phyloP scores from a whole-genome alignment of 2,329 filamentous ascomycete species.

The Claviceps capensis region DNA sequence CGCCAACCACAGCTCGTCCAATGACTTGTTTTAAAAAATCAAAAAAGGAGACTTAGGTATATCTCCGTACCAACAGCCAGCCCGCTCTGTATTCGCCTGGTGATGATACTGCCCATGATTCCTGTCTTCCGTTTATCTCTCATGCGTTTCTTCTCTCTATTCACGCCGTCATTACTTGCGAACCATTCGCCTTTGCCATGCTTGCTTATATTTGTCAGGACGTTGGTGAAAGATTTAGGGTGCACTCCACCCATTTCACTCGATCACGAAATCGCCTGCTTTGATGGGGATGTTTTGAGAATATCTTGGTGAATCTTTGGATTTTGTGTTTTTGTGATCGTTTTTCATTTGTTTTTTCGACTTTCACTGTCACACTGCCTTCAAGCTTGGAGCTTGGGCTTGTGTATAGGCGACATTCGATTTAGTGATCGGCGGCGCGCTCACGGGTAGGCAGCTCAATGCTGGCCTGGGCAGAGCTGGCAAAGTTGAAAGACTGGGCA shows the following conservation, averaged over 20 bases:
- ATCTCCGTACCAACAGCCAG: slow-evolving; percentile 4
- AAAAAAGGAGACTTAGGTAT: background rate
- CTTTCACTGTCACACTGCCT: background rate
- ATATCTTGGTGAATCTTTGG: background rate
- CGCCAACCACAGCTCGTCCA: background rate
- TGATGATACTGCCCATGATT: background rate
- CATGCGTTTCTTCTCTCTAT: background rate
- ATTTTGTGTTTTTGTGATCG: background rate
- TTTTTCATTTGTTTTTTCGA: no score
- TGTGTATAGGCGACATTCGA: background rate
- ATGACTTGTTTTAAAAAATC: background rate
- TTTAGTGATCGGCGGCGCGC: slow-evolving; percentile 14
- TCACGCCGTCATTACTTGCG: background rate
- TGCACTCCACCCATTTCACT: background rate
- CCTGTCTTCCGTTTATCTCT: background rate
- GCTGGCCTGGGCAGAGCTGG: slow-evolving; percentile 19
- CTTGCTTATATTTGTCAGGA: background rate
- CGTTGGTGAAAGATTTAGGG: background rate
- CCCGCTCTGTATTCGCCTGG: background rate
- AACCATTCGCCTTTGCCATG: background rate
- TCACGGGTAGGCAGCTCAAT: slow-evolving; percentile 25
- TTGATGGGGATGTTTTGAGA: background rate
- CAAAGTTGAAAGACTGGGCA: slow-evolving; percentile 31
- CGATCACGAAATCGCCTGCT: background rate
- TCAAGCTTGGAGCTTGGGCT: background rate